Percentiles rank a stretch among this genome's conserved stretches.
Conservation (phyloP, 2,329 filamentous ascomycete genomes). For the Amphichorda felina region DNA sequence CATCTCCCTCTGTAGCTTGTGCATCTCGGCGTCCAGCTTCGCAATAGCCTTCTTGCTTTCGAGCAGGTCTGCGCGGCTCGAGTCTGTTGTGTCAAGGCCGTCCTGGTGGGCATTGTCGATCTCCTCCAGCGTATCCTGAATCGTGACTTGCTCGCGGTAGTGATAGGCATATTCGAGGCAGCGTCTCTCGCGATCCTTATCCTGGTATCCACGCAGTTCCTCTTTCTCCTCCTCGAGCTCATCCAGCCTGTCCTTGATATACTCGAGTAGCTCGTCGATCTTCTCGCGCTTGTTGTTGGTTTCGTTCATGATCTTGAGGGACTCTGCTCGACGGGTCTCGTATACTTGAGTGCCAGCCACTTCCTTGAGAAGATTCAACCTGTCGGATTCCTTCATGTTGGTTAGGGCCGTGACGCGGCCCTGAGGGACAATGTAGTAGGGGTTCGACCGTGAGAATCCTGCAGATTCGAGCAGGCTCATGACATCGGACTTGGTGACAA, state of each 20-base stretch:
- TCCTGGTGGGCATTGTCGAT: constrained; percentile 74
- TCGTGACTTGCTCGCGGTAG: constrained; percentile 73
- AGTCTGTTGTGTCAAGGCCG: constrained; percentile 75
- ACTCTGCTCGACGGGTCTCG: constrained; percentile 82
- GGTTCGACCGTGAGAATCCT: constrained; percentile 92
- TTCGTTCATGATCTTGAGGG: constrained; percentile 91
- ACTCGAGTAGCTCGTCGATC: constrained; percentile 84
- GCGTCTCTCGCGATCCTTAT: constrained; percentile 83
- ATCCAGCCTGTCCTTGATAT: constrained; percentile 78
- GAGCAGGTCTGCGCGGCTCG: constrained; percentile 64
- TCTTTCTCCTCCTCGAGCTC: constrained; percentile 97
- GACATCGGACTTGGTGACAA: constrained; percentile 86
- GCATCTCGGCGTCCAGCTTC: constrained; percentile 66
- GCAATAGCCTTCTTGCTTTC: constrained; percentile 70
- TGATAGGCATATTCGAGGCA: constrained; percentile 94
- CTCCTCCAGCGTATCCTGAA: constrained; percentile 65
- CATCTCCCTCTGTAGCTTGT: constrained; percentile 68
- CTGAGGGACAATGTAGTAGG: constrained; percentile 98
- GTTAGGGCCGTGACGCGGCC: constrained; percentile 91
- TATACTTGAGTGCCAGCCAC: constrained; percentile 98
- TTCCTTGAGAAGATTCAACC: constrained; percentile 84
- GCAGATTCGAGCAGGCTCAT: constrained; percentile 92
- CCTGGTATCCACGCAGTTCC: constrained; percentile 85
- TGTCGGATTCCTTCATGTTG: constrained; percentile 96
- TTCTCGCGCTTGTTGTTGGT: constrained; percentile 90